Conservation (phyloP, 352 stramenopile genomes). For the Globisporangium polare region DNA sequence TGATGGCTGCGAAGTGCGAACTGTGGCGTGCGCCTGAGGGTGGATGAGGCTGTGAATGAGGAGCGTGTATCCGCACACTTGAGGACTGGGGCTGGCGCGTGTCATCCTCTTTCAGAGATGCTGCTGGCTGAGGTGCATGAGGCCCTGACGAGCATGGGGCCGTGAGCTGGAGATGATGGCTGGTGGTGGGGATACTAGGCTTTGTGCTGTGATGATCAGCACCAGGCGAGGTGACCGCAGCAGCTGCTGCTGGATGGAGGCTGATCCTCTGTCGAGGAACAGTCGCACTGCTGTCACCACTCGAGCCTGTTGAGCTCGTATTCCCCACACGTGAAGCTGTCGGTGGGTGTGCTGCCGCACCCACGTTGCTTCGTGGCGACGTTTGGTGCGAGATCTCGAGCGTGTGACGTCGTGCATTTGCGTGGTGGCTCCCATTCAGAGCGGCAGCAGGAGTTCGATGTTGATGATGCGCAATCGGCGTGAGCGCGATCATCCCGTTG, state of each 20-base stretch:
- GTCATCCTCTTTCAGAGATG: constrained; percentile 23
- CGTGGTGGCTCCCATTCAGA: neutral
- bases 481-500: constrained; percentile 35
- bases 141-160: neutral
- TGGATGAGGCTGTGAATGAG: constrained; percentile 2
- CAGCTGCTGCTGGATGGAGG: neutral
- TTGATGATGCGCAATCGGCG: constrained; percentile 16
- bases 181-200: no score
- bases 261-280: neutral
- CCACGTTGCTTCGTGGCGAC: neutral
- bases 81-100: constrained; percentile 3
- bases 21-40: neutral
- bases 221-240: neutral
- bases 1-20: constrained; percentile 11
- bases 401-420: constrained; percentile 15
- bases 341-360: neutral
- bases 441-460: neutral
- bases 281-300: neutral
- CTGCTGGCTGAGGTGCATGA: neutral
- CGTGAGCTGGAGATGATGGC: no score
- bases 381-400: constrained; percentile 6
- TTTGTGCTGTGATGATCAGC: neutral
- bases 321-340: neutral
- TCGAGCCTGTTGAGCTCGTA: neutral
- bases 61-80: constrained; percentile 18